Base-by-base conservation (phyloP, 1,139 yeast genomes). In the Geotrichum klebahnii region DNA sequence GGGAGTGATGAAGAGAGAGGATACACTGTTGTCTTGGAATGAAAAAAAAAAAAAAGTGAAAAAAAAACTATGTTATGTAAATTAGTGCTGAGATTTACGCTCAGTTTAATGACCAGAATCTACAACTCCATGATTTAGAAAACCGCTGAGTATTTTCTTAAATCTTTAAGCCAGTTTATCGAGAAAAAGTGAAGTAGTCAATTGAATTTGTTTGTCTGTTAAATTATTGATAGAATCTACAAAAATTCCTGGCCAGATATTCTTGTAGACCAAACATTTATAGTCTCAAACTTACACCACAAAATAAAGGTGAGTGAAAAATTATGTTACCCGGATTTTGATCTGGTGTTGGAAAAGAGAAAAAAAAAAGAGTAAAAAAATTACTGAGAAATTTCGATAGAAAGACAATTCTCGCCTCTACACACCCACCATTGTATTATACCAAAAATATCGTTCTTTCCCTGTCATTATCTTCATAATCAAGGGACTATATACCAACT, bases 261-360 rank as follows among this genome's bases (percentile, higher is more conserved):
- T n/a, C n/a, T 12, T 8, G 8, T 12, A 28, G 8, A 12, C 8
- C 8, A 28, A 28, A 28, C 8, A 28, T 8, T 28, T 28, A 28
- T 8, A 43, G 14, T 24, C 39, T 34, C 24, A 43, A 24, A 24
- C 35, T 3, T 43, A 43, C 46, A 34, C 46, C 16, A 26, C 12
- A 5, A 34, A 10, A 22, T 10, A 10, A 28, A 14, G 9, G 42
- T n/a, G n/a, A n/a, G 32, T 24, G 33, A 26, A 16, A 46, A 31
- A 31, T 37, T 3, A n/a, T 3, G 36, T 50, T 50, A 50, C 53
- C 53, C 53, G 47, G 53, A 44, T 32, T 17, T 9, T 26, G 40
- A 43, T 43, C 40, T n/a, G 12, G 24, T 12, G 10, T 33, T 9
- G n/a, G 28, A 24, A 2, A 14, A 26, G 42, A 33, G 28, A 38